Evolutionary conservation across 192 early-diverging fungal genomes (phyloP), one percentile per base, ranked within the genome.

Genomic region (Gryganskiella cystojenkinii): DNA sequence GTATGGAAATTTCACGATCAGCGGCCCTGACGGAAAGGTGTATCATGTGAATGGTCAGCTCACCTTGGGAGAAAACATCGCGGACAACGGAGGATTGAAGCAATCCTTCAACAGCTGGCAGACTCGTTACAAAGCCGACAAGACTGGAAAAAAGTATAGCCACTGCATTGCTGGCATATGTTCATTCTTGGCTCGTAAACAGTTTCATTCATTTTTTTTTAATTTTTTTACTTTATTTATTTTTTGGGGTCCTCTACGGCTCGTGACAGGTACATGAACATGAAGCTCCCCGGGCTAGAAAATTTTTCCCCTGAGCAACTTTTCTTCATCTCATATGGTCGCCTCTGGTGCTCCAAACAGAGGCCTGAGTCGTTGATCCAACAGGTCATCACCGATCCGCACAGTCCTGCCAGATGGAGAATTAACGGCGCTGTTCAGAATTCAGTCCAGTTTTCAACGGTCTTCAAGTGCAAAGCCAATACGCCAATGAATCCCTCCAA

Each of bases 401-500:
- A 42, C 22, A 46, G 30, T 17, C 28, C 60, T 44, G 46, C 76
- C 13, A 51, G 71, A 28, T 88, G 80, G 81, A 79, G 92, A 33
- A 89, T 92, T n/a, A 90, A 84, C 34, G 93, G 91, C 17, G 87
- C 83, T 14, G 69, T 92, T 0, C 69, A 76, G 31, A 93, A 95
- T 71, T 89, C 87, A 0, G 37, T 64, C 9, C 71, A 87, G 20
- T 95, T 95, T 81, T 65, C 86, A 8, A 64, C 91, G 42, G 86
- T 85, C 3, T 95, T 90, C 66, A 65, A 83, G 15, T 94, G 93
- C 71, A 62, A 84, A 9, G 31, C 53, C 2, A 86, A 85, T 11
- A 66, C 76, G 5, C 61, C 55, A 17, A 91, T 94, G 92, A 93
- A 94, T 81, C 92, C 92, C 4, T n/a, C 22, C 33, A 49, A 86